These are phyloP conservation scores for Aphanomyces euteiches DNA, from an alignment of 352 stramenopile genomes.

Conservation along the genomic window DNA sequence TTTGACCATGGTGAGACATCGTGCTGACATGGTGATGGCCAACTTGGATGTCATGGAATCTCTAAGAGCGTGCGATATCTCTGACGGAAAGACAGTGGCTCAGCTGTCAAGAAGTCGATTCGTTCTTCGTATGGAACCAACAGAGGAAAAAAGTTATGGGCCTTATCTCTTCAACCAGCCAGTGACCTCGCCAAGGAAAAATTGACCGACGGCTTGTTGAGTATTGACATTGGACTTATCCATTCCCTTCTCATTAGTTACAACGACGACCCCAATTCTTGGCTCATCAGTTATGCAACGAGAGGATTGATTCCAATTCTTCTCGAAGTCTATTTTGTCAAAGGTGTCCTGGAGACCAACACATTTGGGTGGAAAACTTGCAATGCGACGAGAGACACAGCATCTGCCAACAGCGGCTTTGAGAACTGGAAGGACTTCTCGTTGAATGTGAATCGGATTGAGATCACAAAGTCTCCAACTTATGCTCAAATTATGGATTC, in stretches of 20 bases:
- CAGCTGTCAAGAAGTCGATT: not conserved
- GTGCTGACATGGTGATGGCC: not conserved
- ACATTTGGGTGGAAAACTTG: no score
- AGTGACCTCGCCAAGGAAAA: not conserved
- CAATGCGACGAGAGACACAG: no score
- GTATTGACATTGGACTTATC: not conserved
- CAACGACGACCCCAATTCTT: not conserved
- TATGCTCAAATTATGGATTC: no score
- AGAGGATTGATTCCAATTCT: not conserved
- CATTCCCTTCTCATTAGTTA: not conserved
- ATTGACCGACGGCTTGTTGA: not conserved
- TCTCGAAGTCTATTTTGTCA: not conserved
- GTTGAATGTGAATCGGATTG: no score
- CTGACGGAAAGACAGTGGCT: not conserved
- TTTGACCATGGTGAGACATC: not conserved
- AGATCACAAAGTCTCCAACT: no score
- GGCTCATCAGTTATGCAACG: not conserved
- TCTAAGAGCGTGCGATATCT: not conserved
- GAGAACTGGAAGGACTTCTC: no score
- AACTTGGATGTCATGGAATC: not conserved
- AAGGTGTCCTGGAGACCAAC: no score
- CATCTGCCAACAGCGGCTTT: no score
- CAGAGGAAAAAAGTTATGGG: not conserved
- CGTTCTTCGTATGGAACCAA: not conserved
- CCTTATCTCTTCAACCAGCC: not conserved